These are phyloP conservation scores for Cryptococcus hybrid DNA, from an alignment of 1,284 basidiomycete genomes.

Conservation along the genomic window DNA sequence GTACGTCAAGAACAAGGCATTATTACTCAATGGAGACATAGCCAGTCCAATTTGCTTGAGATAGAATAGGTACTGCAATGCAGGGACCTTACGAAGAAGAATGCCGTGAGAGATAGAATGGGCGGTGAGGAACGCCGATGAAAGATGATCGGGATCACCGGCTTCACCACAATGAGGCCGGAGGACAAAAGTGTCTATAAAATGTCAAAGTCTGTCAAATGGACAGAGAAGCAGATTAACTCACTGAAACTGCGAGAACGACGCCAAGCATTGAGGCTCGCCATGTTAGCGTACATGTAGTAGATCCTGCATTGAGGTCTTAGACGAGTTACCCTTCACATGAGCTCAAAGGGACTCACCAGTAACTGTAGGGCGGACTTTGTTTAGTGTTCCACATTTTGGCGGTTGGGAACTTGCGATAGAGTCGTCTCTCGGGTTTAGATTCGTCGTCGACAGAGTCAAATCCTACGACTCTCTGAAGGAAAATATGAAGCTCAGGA, in stretches of 20 bases:
- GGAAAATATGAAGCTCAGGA: slow-evolving; percentile 91
- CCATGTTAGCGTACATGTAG: slow-evolving; percentile 97
- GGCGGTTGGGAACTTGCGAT: slow-evolving; percentile 95
- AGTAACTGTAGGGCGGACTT: slow-evolving; percentile 93
- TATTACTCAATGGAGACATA: slow-evolving; percentile 98
- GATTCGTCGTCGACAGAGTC: slow-evolving; percentile 98
- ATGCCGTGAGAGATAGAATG: slow-evolving; percentile 98
- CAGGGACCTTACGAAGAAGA: slow-evolving; percentile 93
- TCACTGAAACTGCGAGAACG: slow-evolving; percentile 83
- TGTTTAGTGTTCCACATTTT: slow-evolving; percentile 84
- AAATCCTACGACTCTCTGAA: slow-evolving; percentile 94
- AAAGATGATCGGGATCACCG: slow-evolving; percentile 96
- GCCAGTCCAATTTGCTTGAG: slow-evolving; percentile 95
- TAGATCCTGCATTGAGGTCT: slow-evolving; percentile 67
- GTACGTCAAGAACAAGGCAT: slow-evolving; percentile 92
- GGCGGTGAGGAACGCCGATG: slow-evolving; percentile 91
- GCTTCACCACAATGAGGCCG: slow-evolving; percentile 98
- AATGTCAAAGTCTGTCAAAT: neutral
- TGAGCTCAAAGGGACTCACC: slow-evolving; percentile 52
- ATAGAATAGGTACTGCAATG: slow-evolving; percentile 85
- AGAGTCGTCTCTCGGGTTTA: slow-evolving; percentile 85
- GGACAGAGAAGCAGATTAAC: slow-evolving; percentile 28
- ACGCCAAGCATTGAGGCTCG: slow-evolving; percentile 92
- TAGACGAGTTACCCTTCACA: neutral
- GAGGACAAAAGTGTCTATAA: slow-evolving; percentile 82